These are phyloP conservation scores for Komagataea norvegica DNA, from an alignment of 1,139 yeast genomes.

Conservation along the genomic window DNA sequence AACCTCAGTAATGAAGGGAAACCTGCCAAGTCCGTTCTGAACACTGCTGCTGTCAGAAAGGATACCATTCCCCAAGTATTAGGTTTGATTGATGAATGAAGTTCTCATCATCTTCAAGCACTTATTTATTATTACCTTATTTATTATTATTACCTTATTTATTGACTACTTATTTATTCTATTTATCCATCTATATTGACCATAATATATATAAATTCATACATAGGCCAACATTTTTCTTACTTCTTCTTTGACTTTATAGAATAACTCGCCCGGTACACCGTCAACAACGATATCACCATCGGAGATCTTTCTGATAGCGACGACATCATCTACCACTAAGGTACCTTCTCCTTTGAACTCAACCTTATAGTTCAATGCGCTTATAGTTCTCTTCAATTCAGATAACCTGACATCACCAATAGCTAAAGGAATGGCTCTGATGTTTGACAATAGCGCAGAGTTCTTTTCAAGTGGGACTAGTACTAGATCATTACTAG, in stretches of 20 bases:
- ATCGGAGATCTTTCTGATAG: slow-evolving; percentile 71
- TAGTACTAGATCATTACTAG: slow-evolving; percentile 20
- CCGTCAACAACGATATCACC: slow-evolving; percentile 89
- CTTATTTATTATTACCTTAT: slow-evolving; percentile 7
- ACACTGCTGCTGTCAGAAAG: slow-evolving; percentile 19
- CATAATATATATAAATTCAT: slow-evolving; percentile 19
- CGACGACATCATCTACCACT: slow-evolving; percentile 74
- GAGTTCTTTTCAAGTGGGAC: slow-evolving; percentile 21
- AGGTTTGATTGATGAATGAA: slow-evolving; percentile 25
- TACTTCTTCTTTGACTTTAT: slow-evolving; percentile 71
- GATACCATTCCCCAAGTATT: slow-evolving; percentile 26
- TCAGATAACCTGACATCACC: slow-evolving; percentile 89
- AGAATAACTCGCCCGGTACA: slow-evolving; percentile 67
- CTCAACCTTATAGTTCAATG: slow-evolving; percentile 60
- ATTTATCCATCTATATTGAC: neutral
- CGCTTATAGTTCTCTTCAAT: slow-evolving; percentile 57
- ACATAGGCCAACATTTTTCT: slow-evolving; percentile 79
- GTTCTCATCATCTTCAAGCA: slow-evolving; percentile 1
- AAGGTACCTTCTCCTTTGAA: slow-evolving; percentile 91
- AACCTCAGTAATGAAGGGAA: slow-evolving; percentile 19
- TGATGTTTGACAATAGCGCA: slow-evolving; percentile 20
- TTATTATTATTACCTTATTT: slow-evolving; percentile 3
- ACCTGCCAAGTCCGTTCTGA: slow-evolving; percentile 1
- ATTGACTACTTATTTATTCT: slow-evolving; percentile 4
- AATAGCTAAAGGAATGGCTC: slow-evolving; percentile 50